phyloP scores from a whole-genome alignment of 73 alveolate genomes.

The Stentor coeruleus region DNA sequence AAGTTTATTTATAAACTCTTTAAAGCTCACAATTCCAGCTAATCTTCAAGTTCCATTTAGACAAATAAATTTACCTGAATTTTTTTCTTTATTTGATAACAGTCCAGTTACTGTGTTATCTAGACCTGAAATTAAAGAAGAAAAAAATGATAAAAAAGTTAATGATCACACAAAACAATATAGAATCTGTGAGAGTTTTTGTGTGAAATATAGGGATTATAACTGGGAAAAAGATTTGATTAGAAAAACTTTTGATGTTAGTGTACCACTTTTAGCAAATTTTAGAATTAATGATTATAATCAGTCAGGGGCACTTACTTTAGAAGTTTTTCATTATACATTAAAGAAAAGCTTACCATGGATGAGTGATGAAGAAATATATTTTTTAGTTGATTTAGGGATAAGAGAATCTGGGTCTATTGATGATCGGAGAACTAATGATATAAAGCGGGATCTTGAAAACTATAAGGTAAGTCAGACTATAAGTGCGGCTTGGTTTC shows the following conservation, averaged over 20 bases:
- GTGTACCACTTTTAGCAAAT: background rate
- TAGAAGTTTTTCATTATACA: background rate
- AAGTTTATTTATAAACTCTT: background rate
- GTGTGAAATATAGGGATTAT: background rate
- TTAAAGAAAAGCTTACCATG: background rate
- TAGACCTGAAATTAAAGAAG: background rate
- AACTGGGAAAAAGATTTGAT: background rate
- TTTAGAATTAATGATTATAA: background rate
- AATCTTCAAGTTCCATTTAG: conserved; percentile 1
- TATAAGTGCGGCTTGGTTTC: conserved; percentile 17
- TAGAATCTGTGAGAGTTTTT: background rate
- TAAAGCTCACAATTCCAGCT: background rate
- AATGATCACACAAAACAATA: background rate
- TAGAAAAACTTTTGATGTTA: background rate
- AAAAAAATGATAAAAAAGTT: background rate
- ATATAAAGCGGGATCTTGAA: background rate
- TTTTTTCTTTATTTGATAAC: background rate
- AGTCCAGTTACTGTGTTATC: too few relatives aligned
- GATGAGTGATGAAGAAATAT: background rate
- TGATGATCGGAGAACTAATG: background rate
- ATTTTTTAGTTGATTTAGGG: background rate
- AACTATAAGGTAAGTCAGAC: background rate
- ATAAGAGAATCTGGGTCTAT: background rate
- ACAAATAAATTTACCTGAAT: conserved; percentile 2
- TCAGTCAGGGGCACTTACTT: background rate